These are phyloP conservation scores for Phytophthora litchii DNA, from an alignment of 352 stramenopile genomes.

Conservation along the genomic window DNA sequence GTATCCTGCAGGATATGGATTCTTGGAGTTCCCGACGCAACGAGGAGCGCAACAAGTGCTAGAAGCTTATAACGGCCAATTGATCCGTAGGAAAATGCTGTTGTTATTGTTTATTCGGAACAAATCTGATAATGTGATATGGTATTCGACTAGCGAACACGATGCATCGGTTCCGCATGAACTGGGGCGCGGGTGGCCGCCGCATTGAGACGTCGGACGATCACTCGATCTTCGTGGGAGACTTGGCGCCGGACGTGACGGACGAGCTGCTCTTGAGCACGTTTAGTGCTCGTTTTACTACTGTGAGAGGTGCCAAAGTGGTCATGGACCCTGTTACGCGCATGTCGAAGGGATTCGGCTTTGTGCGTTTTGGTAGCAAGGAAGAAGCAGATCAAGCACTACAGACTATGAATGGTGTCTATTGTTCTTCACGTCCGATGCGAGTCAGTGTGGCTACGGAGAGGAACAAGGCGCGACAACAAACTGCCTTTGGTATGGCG, in stretches of 20 bases:
- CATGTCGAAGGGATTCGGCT: conserved; percentile 93
- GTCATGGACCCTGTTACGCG: conserved; percentile 90
- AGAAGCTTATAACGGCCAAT: conserved; percentile 86
- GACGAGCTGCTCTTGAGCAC: conserved; percentile 87
- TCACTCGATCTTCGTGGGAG: conserved; percentile 92
- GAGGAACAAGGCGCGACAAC: conserved; percentile 57
- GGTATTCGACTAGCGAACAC: conserved; percentile 71
- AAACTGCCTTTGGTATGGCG: conserved; percentile 27
- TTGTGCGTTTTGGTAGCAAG: conserved; percentile 90
- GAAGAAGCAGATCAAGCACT: conserved; percentile 89
- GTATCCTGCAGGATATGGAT: conserved; percentile 90
- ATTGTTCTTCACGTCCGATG: conserved; percentile 88
- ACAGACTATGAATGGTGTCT: conserved; percentile 91
- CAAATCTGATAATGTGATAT: conserved; percentile 18
- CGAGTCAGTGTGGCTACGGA: conserved; percentile 91
- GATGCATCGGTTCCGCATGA: conserved; percentile 90
- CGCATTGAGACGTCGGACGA: conserved; percentile 86
- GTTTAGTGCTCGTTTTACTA: conserved; percentile 83
- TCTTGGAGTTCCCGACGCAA: conserved; percentile 90
- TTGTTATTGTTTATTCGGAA: not conserved
- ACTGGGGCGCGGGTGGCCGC: conserved; percentile 89
- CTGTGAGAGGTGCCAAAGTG: conserved; percentile 88
- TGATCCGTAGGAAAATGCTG: conserved; percentile 67
- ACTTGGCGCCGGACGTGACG: conserved; percentile 90
- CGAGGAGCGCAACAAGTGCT: conserved; percentile 85